phyloP scores from a whole-genome alignment of 345 rosid genomes.

The Excoecaria cochinchinensis region DNA sequence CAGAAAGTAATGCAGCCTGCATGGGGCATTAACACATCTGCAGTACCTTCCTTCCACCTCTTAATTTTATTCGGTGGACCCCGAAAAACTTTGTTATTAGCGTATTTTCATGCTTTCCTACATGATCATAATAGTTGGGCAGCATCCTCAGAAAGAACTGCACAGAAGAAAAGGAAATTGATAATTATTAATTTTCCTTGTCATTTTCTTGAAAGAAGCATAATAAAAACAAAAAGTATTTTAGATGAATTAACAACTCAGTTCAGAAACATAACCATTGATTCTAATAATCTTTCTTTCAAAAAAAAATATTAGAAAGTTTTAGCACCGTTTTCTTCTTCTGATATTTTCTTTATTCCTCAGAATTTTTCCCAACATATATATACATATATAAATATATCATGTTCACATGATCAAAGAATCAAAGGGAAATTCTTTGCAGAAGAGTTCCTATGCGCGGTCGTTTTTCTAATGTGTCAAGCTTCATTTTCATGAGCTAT shows the following conservation, averaged over 20 bases:
- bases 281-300: background rate
- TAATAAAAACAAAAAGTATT: no score
- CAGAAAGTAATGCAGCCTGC: conserved; percentile 9
- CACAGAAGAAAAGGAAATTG: conserved; percentile 22
- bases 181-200: background rate
- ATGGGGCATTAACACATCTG: background rate
- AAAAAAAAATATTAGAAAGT: background rate
- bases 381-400: no score
- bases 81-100: conserved; percentile 95
- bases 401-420: no score
- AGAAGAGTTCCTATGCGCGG: no score
- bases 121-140: conserved; percentile 68
- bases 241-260: background rate
- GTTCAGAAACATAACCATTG: background rate
- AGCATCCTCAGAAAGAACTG: conserved; percentile 87
- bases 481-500: background rate
- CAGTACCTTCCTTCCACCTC: conserved; percentile 75
- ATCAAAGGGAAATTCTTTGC: no score
- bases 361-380: background rate
- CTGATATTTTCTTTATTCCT: background rate
- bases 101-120: conserved; percentile 73
- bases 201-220: background rate
- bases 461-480: no score
- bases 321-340: background rate
- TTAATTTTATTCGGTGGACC: conserved; percentile 71